A percentile compares a stretch with the other conserved stretches of the same genome.
Evolutionary conservation across 352 stramenopile genomes (phyloP).

Genomic region (Bremia lactucae): DNA sequence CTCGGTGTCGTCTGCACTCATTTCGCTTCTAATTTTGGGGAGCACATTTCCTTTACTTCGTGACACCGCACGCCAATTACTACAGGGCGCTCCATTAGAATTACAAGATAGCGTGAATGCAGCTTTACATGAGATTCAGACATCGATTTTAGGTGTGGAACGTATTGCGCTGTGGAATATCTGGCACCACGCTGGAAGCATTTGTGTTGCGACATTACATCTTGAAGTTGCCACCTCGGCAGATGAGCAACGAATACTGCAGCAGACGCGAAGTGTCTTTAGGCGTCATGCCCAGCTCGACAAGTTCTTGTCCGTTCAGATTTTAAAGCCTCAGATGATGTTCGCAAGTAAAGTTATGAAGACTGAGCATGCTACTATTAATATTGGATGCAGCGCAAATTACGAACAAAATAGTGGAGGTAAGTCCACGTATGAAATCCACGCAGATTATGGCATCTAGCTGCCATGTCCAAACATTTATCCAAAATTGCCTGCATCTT

Average conservation of each 20-base stretch:
- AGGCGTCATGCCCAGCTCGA: slow-evolving; percentile 27
- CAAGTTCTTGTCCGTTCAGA: slow-evolving; percentile 52
- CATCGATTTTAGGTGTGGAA: slow-evolving; percentile 30
- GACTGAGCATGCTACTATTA: slow-evolving; percentile 2
- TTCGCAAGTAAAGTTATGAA: slow-evolving; percentile 1
- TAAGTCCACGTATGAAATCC: slow-evolving; percentile 3
- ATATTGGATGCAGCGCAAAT: slow-evolving; percentile 10
- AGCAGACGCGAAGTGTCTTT: slow-evolving; percentile 38
- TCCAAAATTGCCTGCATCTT: slow-evolving; percentile 9
- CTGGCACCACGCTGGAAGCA: slow-evolving; percentile 59
- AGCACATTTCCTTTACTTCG: slow-evolving; percentile 70
- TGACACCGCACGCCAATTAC: slow-evolving; percentile 56
- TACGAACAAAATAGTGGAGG: slow-evolving; percentile 13
- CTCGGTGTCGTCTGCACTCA: slow-evolving; percentile 70
- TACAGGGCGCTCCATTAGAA: slow-evolving; percentile 58
- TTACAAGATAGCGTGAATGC: slow-evolving; percentile 32
- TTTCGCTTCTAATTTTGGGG: slow-evolving; percentile 77
- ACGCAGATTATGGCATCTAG: slow-evolving; percentile 8
- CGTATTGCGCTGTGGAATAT: slow-evolving; percentile 57
- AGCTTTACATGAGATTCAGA: slow-evolving; percentile 39
- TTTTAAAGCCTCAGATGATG: slow-evolving; percentile 33
- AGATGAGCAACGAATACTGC: slow-evolving; percentile 47
- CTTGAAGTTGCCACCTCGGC: slow-evolving; percentile 36
- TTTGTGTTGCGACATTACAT: slow-evolving; percentile 48
- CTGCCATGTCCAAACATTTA: slow-evolving; percentile 8